Evolutionary conservation across 306 rosid genomes (phyloP).

Genomic region (Sophora flavescens): DNA sequence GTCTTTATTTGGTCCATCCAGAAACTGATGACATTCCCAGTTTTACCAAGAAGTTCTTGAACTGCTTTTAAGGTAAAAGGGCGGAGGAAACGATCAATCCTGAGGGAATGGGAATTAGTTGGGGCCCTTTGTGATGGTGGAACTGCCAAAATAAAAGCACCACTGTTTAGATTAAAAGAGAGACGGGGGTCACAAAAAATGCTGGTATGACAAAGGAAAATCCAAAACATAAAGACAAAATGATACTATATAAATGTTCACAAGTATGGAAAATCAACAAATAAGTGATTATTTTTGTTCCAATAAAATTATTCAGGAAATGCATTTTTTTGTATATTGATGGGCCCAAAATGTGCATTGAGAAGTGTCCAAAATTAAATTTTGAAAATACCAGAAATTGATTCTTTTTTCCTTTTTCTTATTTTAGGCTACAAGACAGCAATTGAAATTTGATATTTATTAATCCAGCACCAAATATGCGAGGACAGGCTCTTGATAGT

Average conservation of each 20-base stretch:
- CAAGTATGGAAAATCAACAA: slow-evolving; percentile 3
- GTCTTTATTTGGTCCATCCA: slow-evolving; percentile 99
- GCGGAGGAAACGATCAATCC: slow-evolving; percentile 87
- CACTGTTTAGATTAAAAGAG: slow-evolving; percentile 11
- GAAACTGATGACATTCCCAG: slow-evolving; percentile 76
- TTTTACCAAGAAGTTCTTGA: slow-evolving; percentile 92
- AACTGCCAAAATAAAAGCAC: slow-evolving; percentile 63
- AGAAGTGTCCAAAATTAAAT: slow-evolving; percentile 2
- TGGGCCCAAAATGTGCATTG: slow-evolving; percentile 16
- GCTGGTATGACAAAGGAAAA: background rate
- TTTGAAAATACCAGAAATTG: background rate
- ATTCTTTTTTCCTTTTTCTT: background rate
- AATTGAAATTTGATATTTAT: slow-evolving; percentile 33
- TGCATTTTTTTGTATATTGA: background rate
- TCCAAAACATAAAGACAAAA: background rate
- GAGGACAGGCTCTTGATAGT: background rate
- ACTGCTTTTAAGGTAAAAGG: slow-evolving; percentile 97
- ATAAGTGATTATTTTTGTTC: background rate
- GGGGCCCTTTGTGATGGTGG: slow-evolving; percentile 82
- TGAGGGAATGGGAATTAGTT: slow-evolving; percentile 83
- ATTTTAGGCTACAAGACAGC: background rate
- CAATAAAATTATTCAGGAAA: slow-evolving; percentile 7
- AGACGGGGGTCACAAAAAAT: background rate
- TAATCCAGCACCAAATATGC: background rate
- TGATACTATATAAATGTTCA: slow-evolving; percentile 2